phyloP scores from a whole-genome alignment of 805 yeast genomes.

The Myxozyma udenii region DNA sequence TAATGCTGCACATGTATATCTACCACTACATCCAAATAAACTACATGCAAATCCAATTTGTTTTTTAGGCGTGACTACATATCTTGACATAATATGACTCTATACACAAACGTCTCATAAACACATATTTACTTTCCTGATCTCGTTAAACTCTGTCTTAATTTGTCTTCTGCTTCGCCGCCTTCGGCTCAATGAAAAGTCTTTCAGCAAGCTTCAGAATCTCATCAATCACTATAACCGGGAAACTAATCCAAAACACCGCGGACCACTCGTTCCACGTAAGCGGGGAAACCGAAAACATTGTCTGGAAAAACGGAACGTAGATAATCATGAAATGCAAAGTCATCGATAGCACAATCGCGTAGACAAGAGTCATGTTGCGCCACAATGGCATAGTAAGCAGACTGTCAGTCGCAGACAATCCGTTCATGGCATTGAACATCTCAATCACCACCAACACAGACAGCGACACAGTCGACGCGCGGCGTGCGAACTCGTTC shows the following conservation, averaged over 20 bases:
- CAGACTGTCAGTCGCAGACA: conserved; percentile 42
- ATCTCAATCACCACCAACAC: conserved; percentile 44
- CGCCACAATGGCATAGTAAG: conserved; percentile 43
- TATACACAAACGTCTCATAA: too few species aligned
- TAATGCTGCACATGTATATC: too few species aligned
- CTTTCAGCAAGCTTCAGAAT: conserved; percentile 41
- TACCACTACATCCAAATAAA: too few species aligned
- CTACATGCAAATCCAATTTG: too few species aligned
- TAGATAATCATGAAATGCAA: conserved; percentile 40
- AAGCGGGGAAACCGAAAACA: conserved; percentile 41
- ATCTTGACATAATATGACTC: too few species aligned
- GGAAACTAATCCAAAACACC: conserved; percentile 38
- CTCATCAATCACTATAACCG: conserved; percentile 43
- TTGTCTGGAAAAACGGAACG: conserved; percentile 37
- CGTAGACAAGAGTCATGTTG: conserved; percentile 41
- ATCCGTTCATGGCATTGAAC: conserved; percentile 44
- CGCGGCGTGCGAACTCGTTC: conserved; percentile 34
- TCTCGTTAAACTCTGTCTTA: not conserved
- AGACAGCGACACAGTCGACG: conserved; percentile 44
- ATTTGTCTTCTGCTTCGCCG: conserved; percentile 7
- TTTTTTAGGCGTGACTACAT: too few species aligned
- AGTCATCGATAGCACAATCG: conserved; percentile 40
- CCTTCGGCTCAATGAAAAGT: conserved; percentile 15
- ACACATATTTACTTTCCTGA: not conserved
- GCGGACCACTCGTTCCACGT: conserved; percentile 41